Conservation (phyloP, 371 early-diverging fungal genomes). For the Mortierella sp. region DNA sequence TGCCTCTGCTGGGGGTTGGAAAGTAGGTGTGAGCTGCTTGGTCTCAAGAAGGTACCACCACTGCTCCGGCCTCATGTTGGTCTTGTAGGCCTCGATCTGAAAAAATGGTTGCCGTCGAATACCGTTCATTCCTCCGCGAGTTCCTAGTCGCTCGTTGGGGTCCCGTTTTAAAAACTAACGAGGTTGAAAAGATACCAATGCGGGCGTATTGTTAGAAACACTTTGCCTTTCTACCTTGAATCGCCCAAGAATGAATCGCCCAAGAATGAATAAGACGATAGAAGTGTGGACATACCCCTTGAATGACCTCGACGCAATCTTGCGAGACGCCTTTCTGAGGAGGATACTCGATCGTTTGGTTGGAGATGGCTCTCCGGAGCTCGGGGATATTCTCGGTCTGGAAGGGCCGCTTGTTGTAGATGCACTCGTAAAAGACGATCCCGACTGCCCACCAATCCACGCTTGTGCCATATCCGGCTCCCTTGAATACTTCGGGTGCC, state of each 20-base stretch:
- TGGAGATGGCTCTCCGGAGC: conserved; percentile 63
- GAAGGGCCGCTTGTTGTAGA: conserved; percentile 70
- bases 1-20: conserved; percentile 64
- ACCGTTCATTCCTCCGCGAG: conserved; percentile 25
- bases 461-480: conserved; percentile 76
- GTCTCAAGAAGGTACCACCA: conserved; percentile 59
- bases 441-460: conserved; percentile 95
- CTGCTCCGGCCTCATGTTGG: conserved; percentile 11
- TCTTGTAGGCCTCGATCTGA: conserved; percentile 46
- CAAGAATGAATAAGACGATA: not conserved
- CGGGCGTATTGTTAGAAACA: no score
- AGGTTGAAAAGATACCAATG: not conserved
- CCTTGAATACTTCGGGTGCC: conserved; percentile 85
- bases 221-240: no score
- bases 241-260: no score
- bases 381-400: conserved; percentile 67
- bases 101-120: conserved; percentile 64
- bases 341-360: conserved; percentile 68
- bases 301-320: conserved; percentile 60
- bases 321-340: conserved; percentile 44
- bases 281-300: conserved; percentile 48
- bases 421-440: conserved; percentile 79
- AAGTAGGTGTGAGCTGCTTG: conserved; percentile 60
- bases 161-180: conserved; percentile 24
- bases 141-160: conserved; percentile 25